These are phyloP conservation scores for Lachnellula arida DNA, from an alignment of 2,329 filamentous ascomycete species.

Conservation along the genomic window DNA sequence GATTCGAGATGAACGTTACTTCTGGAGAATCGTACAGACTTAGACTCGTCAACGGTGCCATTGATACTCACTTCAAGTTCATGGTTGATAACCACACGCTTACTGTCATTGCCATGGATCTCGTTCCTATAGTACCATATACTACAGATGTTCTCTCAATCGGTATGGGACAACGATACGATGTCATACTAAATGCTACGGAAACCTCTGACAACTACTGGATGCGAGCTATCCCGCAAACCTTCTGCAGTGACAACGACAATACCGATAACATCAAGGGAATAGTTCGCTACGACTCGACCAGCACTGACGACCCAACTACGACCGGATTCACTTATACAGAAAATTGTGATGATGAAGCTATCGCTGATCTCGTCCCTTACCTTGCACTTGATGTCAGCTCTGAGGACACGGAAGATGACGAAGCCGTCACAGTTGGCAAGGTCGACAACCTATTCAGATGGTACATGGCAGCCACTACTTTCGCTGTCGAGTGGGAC, in stretches of 20 bases:
- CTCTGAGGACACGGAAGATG: conserved; percentile 10
- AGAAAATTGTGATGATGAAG: conserved; percentile 29
- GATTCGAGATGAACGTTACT: conserved; percentile 33
- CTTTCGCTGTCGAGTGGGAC: conserved; percentile 43
- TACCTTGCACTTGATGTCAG: conserved; percentile 17
- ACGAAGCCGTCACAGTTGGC: conserved; percentile 28
- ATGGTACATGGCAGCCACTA: conserved; percentile 45
- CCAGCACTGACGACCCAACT: conserved; percentile 34
- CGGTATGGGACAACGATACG: conserved; percentile 6
- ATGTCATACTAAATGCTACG: conserved; percentile 3
- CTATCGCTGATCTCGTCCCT: conserved; percentile 26
- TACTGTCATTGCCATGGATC: conserved; percentile 59
- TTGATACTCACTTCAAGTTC: conserved; percentile 41
- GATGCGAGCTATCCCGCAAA: conserved; percentile 53
- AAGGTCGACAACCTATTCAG: conserved; percentile 35
- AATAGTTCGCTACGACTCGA: conserved; percentile 46
- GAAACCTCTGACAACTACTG: conserved; percentile 43
- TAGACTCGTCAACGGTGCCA: conserved; percentile 40
- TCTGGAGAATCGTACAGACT: conserved; percentile 40
- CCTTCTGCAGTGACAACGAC: conserved; percentile 52
- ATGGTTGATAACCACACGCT: conserved; percentile 45
- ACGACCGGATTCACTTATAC: conserved; percentile 24
- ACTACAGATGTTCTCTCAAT: conserved; percentile 1
- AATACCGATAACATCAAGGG: conserved; percentile 46
- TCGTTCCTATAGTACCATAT: conserved; percentile 4